Evolutionary conservation across 495 filamentous ascomycete genomes (phyloP), one percentile per base, ranked within the genome.

Genomic region (Bathelium albidoporum): DNA sequence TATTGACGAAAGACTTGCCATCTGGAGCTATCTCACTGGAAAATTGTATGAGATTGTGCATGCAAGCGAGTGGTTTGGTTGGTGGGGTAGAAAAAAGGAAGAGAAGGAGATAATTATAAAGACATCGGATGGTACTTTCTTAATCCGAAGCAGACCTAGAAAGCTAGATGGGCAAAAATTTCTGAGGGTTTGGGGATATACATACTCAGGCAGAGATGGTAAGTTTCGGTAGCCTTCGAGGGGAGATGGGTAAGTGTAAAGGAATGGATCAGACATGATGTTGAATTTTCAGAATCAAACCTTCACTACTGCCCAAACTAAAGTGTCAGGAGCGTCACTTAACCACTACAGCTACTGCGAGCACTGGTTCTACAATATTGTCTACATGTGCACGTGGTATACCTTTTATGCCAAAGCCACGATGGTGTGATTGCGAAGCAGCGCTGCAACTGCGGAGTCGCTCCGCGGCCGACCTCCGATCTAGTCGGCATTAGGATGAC

Each of bases 1-100:
- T 68, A 65, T 76, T 75, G 44, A 76, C 63, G 66, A 63, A 73
- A 2, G 73, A 72, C 62, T 75, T 76, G 1, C 72, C 73, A 66
- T 76, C 71, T 34, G 61, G 61, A n/a, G 68, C 43, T 39, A 29
- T 66, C 58, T 75, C 74, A 31, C 74, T 76, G 44, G 22, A 52
- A 36, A 39, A 41, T 18, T 26, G 18, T 20, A 58, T 2, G n/a
- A 10, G 12, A 44, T 2, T 58, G 24, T 20, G 58, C 26, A 10
- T 28, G 32, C 18, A 2, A 26, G 12, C n/a, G n/a, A n/a, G n/a
- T n/a, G n/a, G n/a, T n/a, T n/a, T n/a, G n/a, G 10, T 59, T 24
- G 43, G 59, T n/a, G 28, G n/a, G 4, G 1, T 7, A 20, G 58
- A 32, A 3, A 32, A 41, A 16, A 41, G 16, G 36, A 41, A 41